Base-by-base conservation (phyloP, 202 grass and related monocot genomes). In the Brachypodium distachyon region DNA sequence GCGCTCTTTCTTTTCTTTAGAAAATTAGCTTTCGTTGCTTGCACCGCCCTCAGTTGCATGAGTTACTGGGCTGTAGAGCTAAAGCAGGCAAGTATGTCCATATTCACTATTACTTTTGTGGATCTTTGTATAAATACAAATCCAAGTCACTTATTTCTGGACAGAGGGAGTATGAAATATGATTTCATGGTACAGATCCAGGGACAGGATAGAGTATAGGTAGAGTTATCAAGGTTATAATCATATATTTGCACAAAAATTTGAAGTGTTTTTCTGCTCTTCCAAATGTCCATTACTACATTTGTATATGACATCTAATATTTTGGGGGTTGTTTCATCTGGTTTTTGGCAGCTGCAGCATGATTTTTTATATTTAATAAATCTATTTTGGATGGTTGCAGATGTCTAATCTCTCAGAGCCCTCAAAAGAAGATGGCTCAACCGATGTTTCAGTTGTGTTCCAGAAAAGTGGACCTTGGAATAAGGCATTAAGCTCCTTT, bases 401-500 rank as follows among this genome's bases (percentile, higher is more conserved):
- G 91, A 93, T 93, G 87, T 80, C 70, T 73, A 85, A 77, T 44
- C 48, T 77, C 36, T 81, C 71, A 36, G 77, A 84, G 3, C 31
- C 84, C 19, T 43, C 84, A 58, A 70, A 62, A 48, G 77, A 93
- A 62, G 63, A 64, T 78, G 55, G 55, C 14, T 18, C 75, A 68
- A 25, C 43, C 2, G 60, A 92, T 1, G 56, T 29, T 66, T 81
- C 86, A 77, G 52, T 56, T 64, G 27, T 18, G 64, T n/a, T 19
- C 29, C 80, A 65, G 52, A 82, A 80, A 88, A 84, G 70, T 51
- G 84, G 78, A 80, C 52, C 28, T 31, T 93, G 85, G 90, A 70
- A 21, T 82, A 62, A 74, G 67, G 66, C 69, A 62, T 19, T 77
- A 64, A 83, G 25, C 62, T 82, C 16, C 18, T 37, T 93, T 76